phyloP scores from a whole-genome alignment of 352 stramenopile genomes.

The Pythium folliculosum region DNA sequence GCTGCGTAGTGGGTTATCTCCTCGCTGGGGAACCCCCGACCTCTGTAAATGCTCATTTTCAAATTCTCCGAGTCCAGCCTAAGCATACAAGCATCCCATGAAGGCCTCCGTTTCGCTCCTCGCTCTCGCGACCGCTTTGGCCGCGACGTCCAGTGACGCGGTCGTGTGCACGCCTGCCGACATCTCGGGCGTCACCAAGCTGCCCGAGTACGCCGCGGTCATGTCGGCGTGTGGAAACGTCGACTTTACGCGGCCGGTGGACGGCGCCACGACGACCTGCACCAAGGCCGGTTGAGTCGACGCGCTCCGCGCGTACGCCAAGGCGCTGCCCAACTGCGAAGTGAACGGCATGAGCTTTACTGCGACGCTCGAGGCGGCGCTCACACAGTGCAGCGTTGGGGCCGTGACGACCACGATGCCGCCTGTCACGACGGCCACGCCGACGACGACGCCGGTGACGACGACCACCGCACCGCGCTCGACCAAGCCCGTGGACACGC shows the following conservation, averaged over 20 bases:
- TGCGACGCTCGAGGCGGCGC: too few relatives aligned
- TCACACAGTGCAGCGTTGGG: not conserved
- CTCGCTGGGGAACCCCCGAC: too few relatives aligned
- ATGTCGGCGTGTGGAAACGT: not conserved
- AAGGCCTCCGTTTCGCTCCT: not conserved
- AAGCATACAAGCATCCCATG: not conserved
- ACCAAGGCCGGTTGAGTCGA: not conserved
- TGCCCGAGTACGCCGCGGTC: not conserved
- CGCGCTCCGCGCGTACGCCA: not conserved
- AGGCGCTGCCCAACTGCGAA: not conserved
- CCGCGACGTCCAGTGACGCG: not conserved
- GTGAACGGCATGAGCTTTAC: not conserved
- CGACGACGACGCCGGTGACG: not conserved
- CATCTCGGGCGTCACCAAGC: conserved; percentile 1
- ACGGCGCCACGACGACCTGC: not conserved
- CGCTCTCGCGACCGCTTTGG: not conserved
- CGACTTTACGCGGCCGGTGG: not conserved
- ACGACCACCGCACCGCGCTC: not conserved
- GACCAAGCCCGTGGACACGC: not conserved
- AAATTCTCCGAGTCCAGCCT: too few relatives aligned
- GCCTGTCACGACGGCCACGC: not conserved
- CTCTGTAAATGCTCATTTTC: too few relatives aligned
- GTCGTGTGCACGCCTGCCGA: not conserved
- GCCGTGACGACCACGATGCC: not conserved
- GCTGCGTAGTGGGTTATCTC: too few relatives aligned